These are phyloP conservation scores for Isatis tinctoria DNA, from an alignment of 345 rosid genomes.

Conservation along the genomic window DNA sequence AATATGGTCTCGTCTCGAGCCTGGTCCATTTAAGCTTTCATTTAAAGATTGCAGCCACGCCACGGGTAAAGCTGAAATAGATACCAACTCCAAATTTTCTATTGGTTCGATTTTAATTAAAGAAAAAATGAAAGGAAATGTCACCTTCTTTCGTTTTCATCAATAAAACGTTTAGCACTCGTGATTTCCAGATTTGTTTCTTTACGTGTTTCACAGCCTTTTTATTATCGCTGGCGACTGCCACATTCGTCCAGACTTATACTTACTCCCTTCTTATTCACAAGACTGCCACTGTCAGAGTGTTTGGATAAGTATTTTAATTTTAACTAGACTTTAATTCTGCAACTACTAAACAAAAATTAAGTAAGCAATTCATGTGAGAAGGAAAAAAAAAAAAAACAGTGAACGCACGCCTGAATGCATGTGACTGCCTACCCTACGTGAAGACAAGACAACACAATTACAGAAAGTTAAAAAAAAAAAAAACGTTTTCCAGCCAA, in stretches of 20 bases:
- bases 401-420: conserved; percentile 9
- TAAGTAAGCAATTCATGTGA: too few species aligned
- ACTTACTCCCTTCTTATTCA: neutral
- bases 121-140: neutral
- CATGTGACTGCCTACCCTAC: conserved; percentile 19
- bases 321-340: neutral
- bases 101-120: neutral
- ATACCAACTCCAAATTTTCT: neutral
- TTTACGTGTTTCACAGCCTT: conserved; percentile 5
- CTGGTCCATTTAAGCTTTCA: neutral
- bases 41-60: neutral
- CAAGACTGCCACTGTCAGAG: neutral
- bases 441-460: neutral
- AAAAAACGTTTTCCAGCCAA: neutral
- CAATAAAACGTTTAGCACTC: neutral
- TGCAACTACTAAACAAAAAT: neutral
- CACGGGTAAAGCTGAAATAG: neutral
- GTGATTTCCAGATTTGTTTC: conserved; percentile 20
- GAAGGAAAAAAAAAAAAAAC: neutral
- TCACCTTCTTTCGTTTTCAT: neutral
- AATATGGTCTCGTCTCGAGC: neutral
- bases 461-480: neutral
- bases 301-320: neutral
- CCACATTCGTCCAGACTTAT: conserved; percentile 7
- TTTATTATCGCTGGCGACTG: neutral